Percentiles rank a stretch among this genome's conserved stretches.
phyloP scores from a whole-genome alignment of 805 yeast species.

The Hanseniaspora lindneri region DNA sequence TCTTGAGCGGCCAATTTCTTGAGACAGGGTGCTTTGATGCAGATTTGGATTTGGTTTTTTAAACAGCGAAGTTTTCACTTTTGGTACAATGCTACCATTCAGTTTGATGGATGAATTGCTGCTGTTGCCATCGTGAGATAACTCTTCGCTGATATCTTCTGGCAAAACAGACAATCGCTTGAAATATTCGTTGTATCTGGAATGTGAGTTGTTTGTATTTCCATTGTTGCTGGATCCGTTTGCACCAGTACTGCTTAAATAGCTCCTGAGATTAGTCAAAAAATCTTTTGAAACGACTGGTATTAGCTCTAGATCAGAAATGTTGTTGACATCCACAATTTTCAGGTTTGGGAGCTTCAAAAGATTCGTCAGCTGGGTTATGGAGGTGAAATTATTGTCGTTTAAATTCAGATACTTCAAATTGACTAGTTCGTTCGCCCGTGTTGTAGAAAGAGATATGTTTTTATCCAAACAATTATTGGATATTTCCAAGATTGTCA shows the following conservation, averaged over 20 bases:
- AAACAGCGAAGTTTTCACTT: conserved; percentile 13
- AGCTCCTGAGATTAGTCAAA: conserved; percentile 7
- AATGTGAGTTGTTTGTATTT: conserved; percentile 30
- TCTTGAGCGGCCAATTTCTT: conserved; percentile 14
- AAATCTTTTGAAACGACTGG: conserved; percentile 27
- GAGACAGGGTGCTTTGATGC: not conserved
- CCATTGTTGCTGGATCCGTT: conserved; percentile 19
- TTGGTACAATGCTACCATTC: not conserved
- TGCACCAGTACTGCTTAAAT: conserved; percentile 17
- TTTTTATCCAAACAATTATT: conserved; percentile 36
- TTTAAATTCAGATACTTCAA: conserved; percentile 51
- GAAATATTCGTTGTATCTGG: conserved; percentile 50
- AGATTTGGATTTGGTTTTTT: not conserved
- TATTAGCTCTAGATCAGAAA: conserved; percentile 37
- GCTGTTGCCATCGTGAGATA: not conserved
- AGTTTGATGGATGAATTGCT: not conserved
- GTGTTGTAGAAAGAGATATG: conserved; percentile 34
- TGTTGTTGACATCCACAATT: conserved; percentile 46
- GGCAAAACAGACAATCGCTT: conserved; percentile 53
- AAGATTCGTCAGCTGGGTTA: conserved; percentile 42
- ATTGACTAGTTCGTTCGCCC: conserved; percentile 32
- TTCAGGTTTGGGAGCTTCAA: conserved; percentile 41
- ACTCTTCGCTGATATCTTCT: conserved; percentile 31
- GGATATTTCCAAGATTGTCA: conserved; percentile 60
- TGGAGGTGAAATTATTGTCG: conserved; percentile 39